Base-by-base conservation (phyloP, 768 basidiomycete genomes). In the Phanerodontia chrysosporium region DNA sequence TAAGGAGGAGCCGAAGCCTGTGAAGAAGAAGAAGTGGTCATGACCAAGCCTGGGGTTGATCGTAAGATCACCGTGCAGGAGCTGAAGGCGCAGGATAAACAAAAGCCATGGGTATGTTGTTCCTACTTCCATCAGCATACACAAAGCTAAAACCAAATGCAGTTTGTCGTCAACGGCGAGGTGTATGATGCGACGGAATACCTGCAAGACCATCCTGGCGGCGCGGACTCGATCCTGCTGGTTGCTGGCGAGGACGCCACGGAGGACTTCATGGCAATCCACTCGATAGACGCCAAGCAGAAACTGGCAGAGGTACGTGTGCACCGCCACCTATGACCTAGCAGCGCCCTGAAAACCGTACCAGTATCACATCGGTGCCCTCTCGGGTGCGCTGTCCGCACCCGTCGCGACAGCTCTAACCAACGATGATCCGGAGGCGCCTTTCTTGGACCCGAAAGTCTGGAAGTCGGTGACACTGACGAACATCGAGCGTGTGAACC, bases 241-340 rank as follows among this genome's bases (percentile, higher is more conserved):
- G 78, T 81, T 10, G 83, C 83, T 1, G 83, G 83, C 0, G 75
- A 83, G 61, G 85, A 87, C 61, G 80, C 81, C 2, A 80, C 83
- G 0, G 85, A 86, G 14, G 84, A 87, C 59, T 87, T 86, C 67
- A 74, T 84, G 68, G 80, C 83, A 0, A 84, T 86, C 54, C 85
- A 85, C 67, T 82, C 80, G n/a, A 68, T 73, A 9, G 80, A 81
- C 57, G 82, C 78, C 2, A 77, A 74, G 55, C 58, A 58, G 24
- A 76, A 79, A 65, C 71, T 84, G 9, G 75, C 74, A 0, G 74
- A 78, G 62, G 80, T 72, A 45, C 9, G 60, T 58, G 45, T 21
- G 10, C 16, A 9, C 13, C 4, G 25, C 24, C 1, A 7, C 39
- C 4, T 55, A 14, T 2, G 39, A 18, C 16, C 21, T 27, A 22